phyloP scores from a whole-genome alignment of 1,284 basidiomycete species.

The Pyrrhoderma lamaoense region DNA sequence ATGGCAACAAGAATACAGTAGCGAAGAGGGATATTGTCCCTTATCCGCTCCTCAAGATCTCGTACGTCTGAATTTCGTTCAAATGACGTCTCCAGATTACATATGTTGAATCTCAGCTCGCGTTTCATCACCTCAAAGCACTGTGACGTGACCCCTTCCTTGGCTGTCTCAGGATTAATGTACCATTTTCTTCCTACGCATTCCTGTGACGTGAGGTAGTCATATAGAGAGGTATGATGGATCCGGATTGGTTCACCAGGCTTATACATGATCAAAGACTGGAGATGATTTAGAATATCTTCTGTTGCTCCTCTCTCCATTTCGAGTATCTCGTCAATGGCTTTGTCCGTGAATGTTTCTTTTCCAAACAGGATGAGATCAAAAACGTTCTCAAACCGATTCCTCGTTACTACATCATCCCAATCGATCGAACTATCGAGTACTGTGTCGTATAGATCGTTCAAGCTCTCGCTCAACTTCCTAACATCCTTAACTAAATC shows the following conservation, averaged over 20 bases:
- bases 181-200: not conserved
- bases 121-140: slow-evolving; percentile 7
- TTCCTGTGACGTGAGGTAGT: not conserved
- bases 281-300: not conserved
- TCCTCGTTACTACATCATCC: not conserved
- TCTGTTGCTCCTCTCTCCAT: not conserved
- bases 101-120: slow-evolving; percentile 20
- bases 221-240: not conserved
- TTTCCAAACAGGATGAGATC: not conserved
- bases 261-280: not conserved
- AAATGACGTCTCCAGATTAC: slow-evolving; percentile 9
- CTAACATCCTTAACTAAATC: too few species aligned
- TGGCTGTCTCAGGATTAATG: not conserved
- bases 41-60: not conserved
- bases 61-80: not conserved
- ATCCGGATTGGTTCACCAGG: not conserved
- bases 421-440: too few species aligned
- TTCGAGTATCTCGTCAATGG: not conserved
- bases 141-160: not conserved
- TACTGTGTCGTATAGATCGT: too few species aligned
- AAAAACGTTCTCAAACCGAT: not conserved
- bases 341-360: not conserved
- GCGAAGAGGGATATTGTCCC: not conserved
- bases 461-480: too few species aligned
- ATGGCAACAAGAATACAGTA: slow-evolving; percentile 1